phyloP scores from a whole-genome alignment of 345 rosid genomes.

The Litchi chinensis region DNA sequence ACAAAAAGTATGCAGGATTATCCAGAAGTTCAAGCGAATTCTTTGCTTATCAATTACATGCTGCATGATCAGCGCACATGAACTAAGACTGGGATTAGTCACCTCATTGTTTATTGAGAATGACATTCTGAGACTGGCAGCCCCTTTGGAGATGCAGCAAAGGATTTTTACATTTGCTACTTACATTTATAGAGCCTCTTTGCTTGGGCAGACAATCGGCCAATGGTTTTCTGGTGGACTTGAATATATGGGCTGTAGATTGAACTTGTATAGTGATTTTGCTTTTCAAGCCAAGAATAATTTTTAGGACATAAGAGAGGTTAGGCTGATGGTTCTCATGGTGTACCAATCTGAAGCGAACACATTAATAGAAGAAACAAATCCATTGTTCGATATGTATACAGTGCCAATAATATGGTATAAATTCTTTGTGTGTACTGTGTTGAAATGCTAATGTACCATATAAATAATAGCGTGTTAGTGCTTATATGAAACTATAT shows the following conservation, averaged over 20 bases:
- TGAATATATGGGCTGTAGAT: not conserved
- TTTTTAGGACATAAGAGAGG: not conserved
- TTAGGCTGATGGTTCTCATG: not conserved
- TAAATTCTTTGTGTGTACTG: too few species aligned
- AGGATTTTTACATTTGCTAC: not conserved
- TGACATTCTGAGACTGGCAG: not conserved
- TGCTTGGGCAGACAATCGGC: not conserved
- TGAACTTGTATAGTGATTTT: constrained; percentile 4
- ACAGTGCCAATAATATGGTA: too few species aligned
- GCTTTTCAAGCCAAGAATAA: not conserved
- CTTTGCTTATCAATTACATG: not conserved
- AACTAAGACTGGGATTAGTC: not conserved
- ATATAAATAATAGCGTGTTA: too few species aligned
- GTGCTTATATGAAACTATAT: too few species aligned
- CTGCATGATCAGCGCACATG: too few species aligned
- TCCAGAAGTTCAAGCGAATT: not conserved
- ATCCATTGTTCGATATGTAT: too few species aligned
- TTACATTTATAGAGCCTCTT: not conserved
- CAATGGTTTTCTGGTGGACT: not conserved
- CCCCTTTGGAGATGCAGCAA: not conserved
- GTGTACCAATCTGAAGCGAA: not conserved
- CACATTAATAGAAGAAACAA: too few species aligned
- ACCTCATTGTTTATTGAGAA: not conserved
- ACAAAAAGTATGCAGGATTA: not conserved
- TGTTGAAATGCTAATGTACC: too few species aligned